Conservation (phyloP, 2,329 filamentous ascomycete genomes). For the Fulvia fulva region DNA sequence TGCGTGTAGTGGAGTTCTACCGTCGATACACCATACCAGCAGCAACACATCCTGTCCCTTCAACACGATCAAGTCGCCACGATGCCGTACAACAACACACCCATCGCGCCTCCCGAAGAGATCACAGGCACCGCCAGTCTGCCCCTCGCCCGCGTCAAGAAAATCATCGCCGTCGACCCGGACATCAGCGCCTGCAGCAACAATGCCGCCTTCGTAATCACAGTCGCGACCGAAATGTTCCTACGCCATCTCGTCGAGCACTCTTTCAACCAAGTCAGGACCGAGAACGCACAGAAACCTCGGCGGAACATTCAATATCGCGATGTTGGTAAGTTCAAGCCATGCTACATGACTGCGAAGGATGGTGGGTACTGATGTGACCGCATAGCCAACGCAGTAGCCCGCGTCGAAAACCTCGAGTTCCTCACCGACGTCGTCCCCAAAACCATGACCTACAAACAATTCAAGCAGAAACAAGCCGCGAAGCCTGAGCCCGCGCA, state of each 20-base stretch:
- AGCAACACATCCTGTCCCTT: background rate
- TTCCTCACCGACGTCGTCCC: constrained; percentile 91
- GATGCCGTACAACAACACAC: constrained; percentile 89
- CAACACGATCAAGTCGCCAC: constrained; percentile 11
- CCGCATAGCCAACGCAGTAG: constrained; percentile 69
- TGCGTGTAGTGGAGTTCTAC: background rate
- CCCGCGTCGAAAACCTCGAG: constrained; percentile 87
- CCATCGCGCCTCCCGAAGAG: constrained; percentile 75
- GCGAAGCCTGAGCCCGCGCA: constrained; percentile 20
- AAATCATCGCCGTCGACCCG: constrained; percentile 84
- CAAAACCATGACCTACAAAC: constrained; percentile 75
- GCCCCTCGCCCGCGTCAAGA: constrained; percentile 87
- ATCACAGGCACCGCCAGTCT: constrained; percentile 80
- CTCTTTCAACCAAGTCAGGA: constrained; percentile 80
- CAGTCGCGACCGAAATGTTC: constrained; percentile 92
- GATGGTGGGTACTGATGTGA: background rate
- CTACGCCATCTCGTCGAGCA: constrained; percentile 85
- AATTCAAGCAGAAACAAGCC: constrained; percentile 60
- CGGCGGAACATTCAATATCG: constrained; percentile 93
- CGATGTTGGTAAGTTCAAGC: constrained; percentile 66
- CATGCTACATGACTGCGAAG: background rate
- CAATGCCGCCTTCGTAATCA: constrained; percentile 90
- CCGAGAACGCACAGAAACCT: constrained; percentile 72
- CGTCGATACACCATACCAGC: background rate
- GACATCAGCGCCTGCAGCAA: constrained; percentile 85